Evolutionary conservation across 306 rosid genomes (phyloP).

Genomic region (Vicia sativa): DNA sequence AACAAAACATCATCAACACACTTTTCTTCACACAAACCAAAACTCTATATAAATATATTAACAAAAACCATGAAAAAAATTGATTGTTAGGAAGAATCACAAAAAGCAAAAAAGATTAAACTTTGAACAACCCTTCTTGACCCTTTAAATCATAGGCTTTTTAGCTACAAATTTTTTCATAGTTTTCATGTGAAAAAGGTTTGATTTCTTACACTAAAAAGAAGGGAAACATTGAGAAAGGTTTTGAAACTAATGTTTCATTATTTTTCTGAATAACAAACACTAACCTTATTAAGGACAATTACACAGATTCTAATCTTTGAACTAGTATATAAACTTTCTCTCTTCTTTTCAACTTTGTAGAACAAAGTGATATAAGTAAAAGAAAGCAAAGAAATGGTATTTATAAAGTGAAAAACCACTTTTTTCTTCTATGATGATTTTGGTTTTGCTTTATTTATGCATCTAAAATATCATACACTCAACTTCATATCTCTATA

Average conservation of each 20-base stretch:
- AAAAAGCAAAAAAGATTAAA: slow-evolving; percentile 4
- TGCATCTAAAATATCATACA: slow-evolving; percentile 33
- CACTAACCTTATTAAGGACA: slow-evolving; percentile 48
- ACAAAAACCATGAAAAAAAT: neutral
- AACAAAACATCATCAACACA: slow-evolving; percentile 29
- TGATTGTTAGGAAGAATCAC: neutral
- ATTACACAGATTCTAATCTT: no score
- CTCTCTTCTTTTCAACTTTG: no score
- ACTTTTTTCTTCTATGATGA: slow-evolving; percentile 41
- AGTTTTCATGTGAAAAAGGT: slow-evolving; percentile 36
- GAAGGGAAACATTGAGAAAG: slow-evolving; percentile 43
- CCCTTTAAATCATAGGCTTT: slow-evolving; percentile 18
- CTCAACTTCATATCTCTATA: slow-evolving; percentile 16
- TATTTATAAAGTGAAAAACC: slow-evolving; percentile 62
- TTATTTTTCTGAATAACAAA: slow-evolving; percentile 59
- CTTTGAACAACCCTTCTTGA: slow-evolving; percentile 12
- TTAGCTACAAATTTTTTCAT: slow-evolving; percentile 34
- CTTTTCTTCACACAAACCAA: neutral
- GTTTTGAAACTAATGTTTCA: slow-evolving; percentile 44
- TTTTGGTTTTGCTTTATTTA: neutral
- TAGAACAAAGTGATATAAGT: slow-evolving; percentile 34
- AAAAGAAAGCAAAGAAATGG: slow-evolving; percentile 57
- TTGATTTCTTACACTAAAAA: slow-evolving; percentile 42
- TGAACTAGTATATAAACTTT: no score
- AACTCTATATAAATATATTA: neutral